Evolutionary conservation across 2,329 filamentous ascomycete species (phyloP), one percentile per base, ranked within the genome.

Genomic region (Aschersonia sp.): DNA sequence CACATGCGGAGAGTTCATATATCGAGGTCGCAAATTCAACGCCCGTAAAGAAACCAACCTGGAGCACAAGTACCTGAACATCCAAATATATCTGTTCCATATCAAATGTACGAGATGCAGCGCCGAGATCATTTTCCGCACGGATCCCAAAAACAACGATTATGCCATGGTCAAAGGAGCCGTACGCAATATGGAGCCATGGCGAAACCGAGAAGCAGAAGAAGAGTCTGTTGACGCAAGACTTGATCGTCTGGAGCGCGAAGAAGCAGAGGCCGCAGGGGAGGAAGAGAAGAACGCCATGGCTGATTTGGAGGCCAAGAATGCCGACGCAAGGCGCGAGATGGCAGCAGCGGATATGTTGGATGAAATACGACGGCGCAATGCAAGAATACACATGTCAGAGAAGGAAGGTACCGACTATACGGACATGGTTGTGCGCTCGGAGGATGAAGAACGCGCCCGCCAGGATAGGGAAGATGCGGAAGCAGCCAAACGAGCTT

Each of bases 341-440:
- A 98, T 98, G 89, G 87, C 85, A 20, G 87, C 96, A 43, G 92
- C 92, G 2, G 92, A 98, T 69, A 91, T 89, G 5, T 69, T 98
- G 48, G 92, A 98, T 64, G 89, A 96, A 67, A 96, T 98, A 49
- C 75, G 91, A 48, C 91, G 86, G 47, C 72, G 91, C 53, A 98
- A 98, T 67, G 92, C 92, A 5, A 74, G 89, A 53, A 80, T 92
- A 45, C 87, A 94, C 64, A 75, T 85, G 53, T 84, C 82, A 6
- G 78, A 80, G 48, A 78, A 80, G 58, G 81, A 87, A 51, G 80
- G 78, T 3, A 70, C 78, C 3, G 78, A 82, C 49, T 77, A 78
- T 28, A 67, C 71, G 9, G 74, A 78, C 5, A 70, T 73, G 3
- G 70, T 79, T 1, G 68, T 74, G 47, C 61, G 69, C n/a, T 59